Evolutionary conservation across 805 yeast genomes (phyloP), one percentile per base, ranked within the genome.

Genomic region (Phaffomyces thermotolerans): DNA sequence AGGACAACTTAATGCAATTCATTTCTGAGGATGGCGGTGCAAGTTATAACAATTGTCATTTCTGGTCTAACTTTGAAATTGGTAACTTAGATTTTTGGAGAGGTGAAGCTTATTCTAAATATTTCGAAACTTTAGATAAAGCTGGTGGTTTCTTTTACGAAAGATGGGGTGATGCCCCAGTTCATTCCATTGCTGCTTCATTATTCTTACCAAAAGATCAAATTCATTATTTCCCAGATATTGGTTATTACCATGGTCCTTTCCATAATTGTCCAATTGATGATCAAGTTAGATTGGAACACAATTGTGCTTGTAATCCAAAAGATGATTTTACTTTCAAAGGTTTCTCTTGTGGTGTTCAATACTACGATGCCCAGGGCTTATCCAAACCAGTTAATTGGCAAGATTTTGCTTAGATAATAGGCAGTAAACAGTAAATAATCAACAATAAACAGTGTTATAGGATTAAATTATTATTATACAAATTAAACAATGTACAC

Each of bases 121-220:
- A 76, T 64, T 84, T 84, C 57, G 70, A 82, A 15, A 67, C 64
- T 59, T 67, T 85, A 42, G 95, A 85, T 60, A 52, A 66, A 45
- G 61, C 75, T 2, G 95, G 95, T 51, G 95, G 95, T 1, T 85
- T 85, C 64, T 85, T 77, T 63, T 84, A 84, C 59, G 93, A 86
- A 66, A 72, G 96, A 53, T 87, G 95, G 95, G 95, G 96, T 37
- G 96, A 87, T 64, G 95, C 95, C 2, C 95, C 95, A 12, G 77
- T 86, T 10, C 95, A 85, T 64, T 78, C 95, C 1, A 74, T 86
- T 43, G 93, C 85, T 22, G 84, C 82, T 8, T 62, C 88, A 1
- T 60, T 83, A 40, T 75, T 84, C 58, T 61, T 81, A 40, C 74
- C 76, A 49, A 70, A 69, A 53, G 66, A 70, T 29, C 73, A 82